Evolutionary conservation across 1,284 basidiomycete species (phyloP), one percentile per base, ranked within the genome.

Genomic region (Ustilago loliicola): DNA sequence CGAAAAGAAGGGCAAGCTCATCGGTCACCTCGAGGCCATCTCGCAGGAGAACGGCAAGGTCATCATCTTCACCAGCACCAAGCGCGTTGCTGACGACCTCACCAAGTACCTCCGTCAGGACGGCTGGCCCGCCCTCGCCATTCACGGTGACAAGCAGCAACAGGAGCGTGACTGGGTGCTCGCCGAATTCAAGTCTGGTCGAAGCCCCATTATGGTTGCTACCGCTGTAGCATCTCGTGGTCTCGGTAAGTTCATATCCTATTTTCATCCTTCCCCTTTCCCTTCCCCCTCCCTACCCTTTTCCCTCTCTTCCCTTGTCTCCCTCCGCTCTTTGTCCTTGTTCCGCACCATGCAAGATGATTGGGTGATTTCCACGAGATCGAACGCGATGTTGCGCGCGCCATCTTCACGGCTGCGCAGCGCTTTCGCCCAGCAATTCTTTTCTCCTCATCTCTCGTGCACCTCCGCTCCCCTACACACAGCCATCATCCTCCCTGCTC

Each of bases 81-180:
- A 99, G 89, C 92, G 96, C 66, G 93, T 97, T 65, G 96, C 96
- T 63, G 96, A 99, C 86, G 96, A 99, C 82, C 93, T 99, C 82
- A 99, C 96, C 52, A 99, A 98, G 70, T 83, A 72, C 64, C 71
- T 87, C 67, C 82, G 75, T 60, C 72, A 77, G 30, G 77, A 99
- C 86, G 96, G 96, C 30, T 99, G 96, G 96, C 96, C 89, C 95
- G 95, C 87, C 13, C 90, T 99, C 59, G 96, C 96, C 72, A 99
- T 99, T 83, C 96, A 99, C 88, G 96, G 96, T 86, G 96, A 99
- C 89, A 96, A 94, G 86, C 94, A 95, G 86, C 89, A 89, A 85
- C 87, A 87, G 80, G 95, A 98, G 89, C 95, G 96, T 89, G 96
- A 99, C 87, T 99, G 97, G 96, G 96, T 99, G 56, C 89, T 99